Conservation (phyloP, 1,284 basidiomycete species). For the Xerocomus minutiporus region DNA sequence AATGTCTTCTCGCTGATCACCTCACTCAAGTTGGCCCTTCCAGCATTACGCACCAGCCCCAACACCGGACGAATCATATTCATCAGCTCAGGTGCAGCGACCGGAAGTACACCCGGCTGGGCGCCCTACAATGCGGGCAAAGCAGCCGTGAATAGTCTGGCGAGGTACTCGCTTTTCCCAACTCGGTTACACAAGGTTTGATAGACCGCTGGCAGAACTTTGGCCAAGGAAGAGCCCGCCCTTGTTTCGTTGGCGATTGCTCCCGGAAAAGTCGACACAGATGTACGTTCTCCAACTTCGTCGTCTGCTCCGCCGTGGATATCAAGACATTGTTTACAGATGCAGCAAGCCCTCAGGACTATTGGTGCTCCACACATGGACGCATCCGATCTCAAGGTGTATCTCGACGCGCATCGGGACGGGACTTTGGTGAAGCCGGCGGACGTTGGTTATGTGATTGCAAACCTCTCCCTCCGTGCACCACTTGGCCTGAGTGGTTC, state of each 20-base stretch:
- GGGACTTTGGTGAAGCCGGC: conserved; percentile 69
- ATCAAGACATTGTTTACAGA: conserved; percentile 41
- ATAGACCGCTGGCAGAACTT: conserved; percentile 51
- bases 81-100: conserved; percentile 78
- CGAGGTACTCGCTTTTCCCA: conserved; percentile 43
- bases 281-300: conserved; percentile 36
- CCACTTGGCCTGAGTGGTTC: conserved; percentile 59
- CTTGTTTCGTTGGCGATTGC: conserved; percentile 74
- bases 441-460: conserved; percentile 72
- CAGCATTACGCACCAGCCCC: conserved; percentile 60
- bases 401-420: conserved; percentile 56
- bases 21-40: conserved; percentile 60
- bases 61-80: conserved; percentile 68
- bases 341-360: conserved; percentile 58
- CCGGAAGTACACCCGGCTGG: conserved; percentile 65
- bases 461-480: conserved; percentile 57
- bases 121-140: conserved; percentile 76
- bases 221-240: conserved; percentile 75
- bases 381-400: conserved; percentile 48
- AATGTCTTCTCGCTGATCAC: conserved; percentile 81
- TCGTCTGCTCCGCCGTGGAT: not conserved
- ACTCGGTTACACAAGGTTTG: conserved; percentile 3
- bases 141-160: conserved; percentile 83
- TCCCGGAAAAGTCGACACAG: conserved; percentile 81
- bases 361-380: conserved; percentile 48